phyloP scores from a whole-genome alignment of 1,139 yeast species.

The Kluyveromyces sp. region DNA sequence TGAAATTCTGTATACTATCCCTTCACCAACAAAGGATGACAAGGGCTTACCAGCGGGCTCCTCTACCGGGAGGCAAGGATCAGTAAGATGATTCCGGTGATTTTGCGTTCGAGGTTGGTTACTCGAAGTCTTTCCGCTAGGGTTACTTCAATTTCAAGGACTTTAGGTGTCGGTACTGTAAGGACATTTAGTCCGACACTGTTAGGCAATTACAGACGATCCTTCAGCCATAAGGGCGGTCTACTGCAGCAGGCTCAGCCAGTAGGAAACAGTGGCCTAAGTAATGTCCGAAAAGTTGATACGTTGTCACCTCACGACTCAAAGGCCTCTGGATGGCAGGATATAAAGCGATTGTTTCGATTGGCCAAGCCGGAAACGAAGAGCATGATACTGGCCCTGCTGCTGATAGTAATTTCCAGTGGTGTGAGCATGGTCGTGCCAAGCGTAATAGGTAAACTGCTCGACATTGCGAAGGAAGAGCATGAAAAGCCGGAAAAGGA shows the following conservation, averaged over 20 bases:
- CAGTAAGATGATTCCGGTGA: neutral
- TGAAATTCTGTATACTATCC: neutral
- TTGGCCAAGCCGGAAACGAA: slow-evolving; percentile 48
- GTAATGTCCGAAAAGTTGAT: neutral
- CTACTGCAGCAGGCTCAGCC: neutral
- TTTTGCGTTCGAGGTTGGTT: neutral
- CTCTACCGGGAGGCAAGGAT: neutral
- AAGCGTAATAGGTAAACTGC: slow-evolving; percentile 69
- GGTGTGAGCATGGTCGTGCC: slow-evolving; percentile 73
- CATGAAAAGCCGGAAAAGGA: slow-evolving; percentile 13
- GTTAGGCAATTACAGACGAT: neutral
- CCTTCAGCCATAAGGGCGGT: neutral
- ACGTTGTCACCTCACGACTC: slow-evolving; percentile 30
- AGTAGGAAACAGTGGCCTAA: neutral
- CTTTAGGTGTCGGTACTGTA: neutral
- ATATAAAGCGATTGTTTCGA: slow-evolving; percentile 43
- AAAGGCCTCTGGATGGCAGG: slow-evolving; percentile 31
- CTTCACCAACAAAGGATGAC: no score
- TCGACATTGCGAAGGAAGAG: slow-evolving; percentile 43
- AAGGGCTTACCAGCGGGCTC: no score
- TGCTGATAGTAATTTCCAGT: slow-evolving; percentile 53
- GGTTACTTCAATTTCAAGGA: neutral
- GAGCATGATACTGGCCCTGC: slow-evolving; percentile 51
- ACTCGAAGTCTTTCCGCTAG: neutral
- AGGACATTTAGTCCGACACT: neutral